Base-by-base conservation (phyloP, 352 stramenopile genomes). In the Elongisporangium prolatum region DNA sequence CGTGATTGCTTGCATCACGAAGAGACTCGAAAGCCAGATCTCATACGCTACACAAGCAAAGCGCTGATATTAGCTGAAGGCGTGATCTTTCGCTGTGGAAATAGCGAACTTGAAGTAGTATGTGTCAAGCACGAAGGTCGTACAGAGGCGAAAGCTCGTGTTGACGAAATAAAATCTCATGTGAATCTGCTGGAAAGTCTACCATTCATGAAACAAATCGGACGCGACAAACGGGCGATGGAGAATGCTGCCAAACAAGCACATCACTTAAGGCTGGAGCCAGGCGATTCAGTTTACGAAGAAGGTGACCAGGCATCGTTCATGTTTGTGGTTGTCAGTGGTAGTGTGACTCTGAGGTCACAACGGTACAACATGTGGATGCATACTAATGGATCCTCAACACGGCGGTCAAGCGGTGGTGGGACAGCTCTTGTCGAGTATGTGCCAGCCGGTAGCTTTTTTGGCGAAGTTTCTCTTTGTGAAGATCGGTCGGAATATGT, bases 31-130 rank as follows among this genome's bases (percentile, higher is more conserved):
- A 64, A 63, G 16, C 47, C 68, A 4, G 81, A 91, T 21, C 40
- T 86, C 44, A 68, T 91, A 25, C 77, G 80, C 13, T 72, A 76
- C 24, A 86, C 77, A 0, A 91, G 81, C 69, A 88, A 89, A 24
- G 77, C 81, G 21, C 57, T 91, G n/a, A 74, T 89, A 60, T 68
- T 89, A 4, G 74, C 75, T n/a, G 79, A 87, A 65, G 76, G 72
- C 20, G 86, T 73, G 21, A 68, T 91, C 4, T 89, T 91, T 56
- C 71, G 72, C 14, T 77, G 78, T 52, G 81, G 79, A 22, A 80
- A 72, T 37, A 73, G 60, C 3, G 81, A 91, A 53, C 9, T 88
- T 11, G 81, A 89, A 56, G 81, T 91, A 21, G 72, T 83, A 11
- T 86, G 71, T 24, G 68, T 83, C 18, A 91, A 91, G 57, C 37